phyloP scores from a whole-genome alignment of 495 filamentous ascomycete genomes.

The Annulohypoxylon maeteangense region DNA sequence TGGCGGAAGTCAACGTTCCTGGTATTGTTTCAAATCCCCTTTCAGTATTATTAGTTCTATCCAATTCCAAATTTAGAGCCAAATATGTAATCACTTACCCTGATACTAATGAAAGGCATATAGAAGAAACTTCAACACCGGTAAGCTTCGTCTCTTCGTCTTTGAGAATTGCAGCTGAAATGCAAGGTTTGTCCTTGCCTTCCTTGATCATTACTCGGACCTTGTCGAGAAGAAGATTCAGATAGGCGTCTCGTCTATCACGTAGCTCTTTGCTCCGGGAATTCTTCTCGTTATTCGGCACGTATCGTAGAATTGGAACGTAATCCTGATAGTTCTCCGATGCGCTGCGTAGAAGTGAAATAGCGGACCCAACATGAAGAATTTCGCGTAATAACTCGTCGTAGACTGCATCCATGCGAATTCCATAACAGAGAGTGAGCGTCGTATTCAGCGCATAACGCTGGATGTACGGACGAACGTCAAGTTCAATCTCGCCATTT shows the following conservation, averaged over 20 bases:
- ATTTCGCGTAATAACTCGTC: constrained; percentile 63
- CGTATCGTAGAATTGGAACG: constrained; percentile 58
- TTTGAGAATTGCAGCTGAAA: constrained; percentile 61
- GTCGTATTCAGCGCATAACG: constrained; percentile 63
- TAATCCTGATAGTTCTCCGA: constrained; percentile 65
- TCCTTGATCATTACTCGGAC: constrained; percentile 61
- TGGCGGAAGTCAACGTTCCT: constrained; percentile 58
- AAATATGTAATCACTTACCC: constrained; percentile 36
- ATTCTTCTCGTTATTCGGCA: constrained; percentile 62
- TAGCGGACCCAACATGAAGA: constrained; percentile 60
- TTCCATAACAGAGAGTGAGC: constrained; percentile 64
- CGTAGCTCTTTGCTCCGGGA: constrained; percentile 58
- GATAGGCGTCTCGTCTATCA: constrained; percentile 57
- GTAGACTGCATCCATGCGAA: constrained; percentile 64
- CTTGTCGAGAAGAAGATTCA: constrained; percentile 59
- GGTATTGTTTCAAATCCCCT: constrained; percentile 63
- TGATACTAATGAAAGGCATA: constrained; percentile 62
- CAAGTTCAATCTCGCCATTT: constrained; percentile 53
- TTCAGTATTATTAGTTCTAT: neutral
- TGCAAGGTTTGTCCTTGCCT: constrained; percentile 64
- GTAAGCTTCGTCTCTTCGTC: constrained; percentile 61
- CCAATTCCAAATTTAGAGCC: neutral
- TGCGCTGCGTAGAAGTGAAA: constrained; percentile 60
- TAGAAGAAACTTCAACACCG: constrained; percentile 61
- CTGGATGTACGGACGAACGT: constrained; percentile 58